A percentile compares a stretch with the other conserved stretches of the same genome.
phyloP scores from a whole-genome alignment of 129 eudicot species.

The Cynara cardunculus region DNA sequence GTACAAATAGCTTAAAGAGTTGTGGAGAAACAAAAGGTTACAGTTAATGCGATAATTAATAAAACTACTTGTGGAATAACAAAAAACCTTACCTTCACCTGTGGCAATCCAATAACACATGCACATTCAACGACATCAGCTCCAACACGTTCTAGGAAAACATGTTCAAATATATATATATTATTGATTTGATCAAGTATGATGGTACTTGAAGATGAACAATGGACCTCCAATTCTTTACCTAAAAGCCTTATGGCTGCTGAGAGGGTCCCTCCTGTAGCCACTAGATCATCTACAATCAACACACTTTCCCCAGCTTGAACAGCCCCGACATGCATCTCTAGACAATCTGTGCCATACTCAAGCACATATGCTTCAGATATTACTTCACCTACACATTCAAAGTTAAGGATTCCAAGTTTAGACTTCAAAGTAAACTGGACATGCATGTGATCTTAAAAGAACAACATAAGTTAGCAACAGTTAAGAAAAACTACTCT shows the following conservation, averaged over 20 bases:
- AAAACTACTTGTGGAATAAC: background rate
- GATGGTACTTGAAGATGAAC: background rate
- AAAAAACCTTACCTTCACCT: constrained; percentile 48
- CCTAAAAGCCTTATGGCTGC: constrained; percentile 93
- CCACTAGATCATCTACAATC: constrained; percentile 88
- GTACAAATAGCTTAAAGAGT: background rate
- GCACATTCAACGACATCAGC: constrained; percentile 84
- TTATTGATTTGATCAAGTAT: background rate
- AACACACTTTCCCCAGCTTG: constrained; percentile 78
- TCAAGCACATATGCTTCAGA: constrained; percentile 79
- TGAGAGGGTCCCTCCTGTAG: constrained; percentile 93
- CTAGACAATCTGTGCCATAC: constrained; percentile 88
- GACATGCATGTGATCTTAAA: background rate
- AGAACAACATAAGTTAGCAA: background rate
- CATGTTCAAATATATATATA: background rate
- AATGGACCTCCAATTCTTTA: constrained; percentile 17
- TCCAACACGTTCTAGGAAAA: constrained; percentile 51
- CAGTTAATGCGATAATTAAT: background rate
- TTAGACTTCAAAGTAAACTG: background rate
- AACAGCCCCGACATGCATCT: constrained; percentile 92
- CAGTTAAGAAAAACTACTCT: background rate
- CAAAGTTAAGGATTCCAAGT: background rate
- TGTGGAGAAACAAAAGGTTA: background rate
- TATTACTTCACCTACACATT: constrained; percentile 68
- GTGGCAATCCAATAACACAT: constrained; percentile 79